Conservation (phyloP, 2,329 filamentous ascomycete species). For the Diaporthe ilicicola region DNA sequence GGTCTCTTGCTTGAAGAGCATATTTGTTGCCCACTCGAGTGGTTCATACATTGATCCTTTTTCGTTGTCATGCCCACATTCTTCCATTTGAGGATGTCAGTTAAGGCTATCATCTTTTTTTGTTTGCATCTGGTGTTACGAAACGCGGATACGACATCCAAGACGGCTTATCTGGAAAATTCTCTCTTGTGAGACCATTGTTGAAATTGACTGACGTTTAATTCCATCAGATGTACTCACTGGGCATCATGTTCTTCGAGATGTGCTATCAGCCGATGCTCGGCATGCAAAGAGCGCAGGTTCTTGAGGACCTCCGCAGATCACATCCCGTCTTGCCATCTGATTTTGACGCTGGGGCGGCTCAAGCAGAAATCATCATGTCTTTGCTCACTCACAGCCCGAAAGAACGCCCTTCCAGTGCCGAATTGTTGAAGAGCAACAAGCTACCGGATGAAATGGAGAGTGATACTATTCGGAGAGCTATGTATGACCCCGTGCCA, state of each 20-base stretch:
- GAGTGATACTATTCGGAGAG: slow-evolving; percentile 87
- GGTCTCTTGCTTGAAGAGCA: background rate
- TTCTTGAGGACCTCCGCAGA: slow-evolving; percentile 74
- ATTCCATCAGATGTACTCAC: slow-evolving; percentile 80
- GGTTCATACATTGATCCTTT: background rate
- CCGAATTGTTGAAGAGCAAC: slow-evolving; percentile 83
- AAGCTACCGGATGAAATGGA: slow-evolving; percentile 92
- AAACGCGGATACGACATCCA: too few species aligned
- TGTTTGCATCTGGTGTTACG: background rate
- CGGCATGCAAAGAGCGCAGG: slow-evolving; percentile 70
- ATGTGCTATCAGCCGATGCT: slow-evolving; percentile 80
- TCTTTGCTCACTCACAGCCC: slow-evolving; percentile 85
- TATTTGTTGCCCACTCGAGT: background rate
- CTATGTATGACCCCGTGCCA: slow-evolving; percentile 56
- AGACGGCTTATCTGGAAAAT: background rate
- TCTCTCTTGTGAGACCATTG: background rate
- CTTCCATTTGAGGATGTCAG: background rate
- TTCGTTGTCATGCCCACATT: background rate
- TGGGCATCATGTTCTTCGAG: slow-evolving; percentile 98
- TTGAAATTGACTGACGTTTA: slow-evolving; percentile 30
- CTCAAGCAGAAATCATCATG: slow-evolving; percentile 80
- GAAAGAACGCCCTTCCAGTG: slow-evolving; percentile 81
- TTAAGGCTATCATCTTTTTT: background rate
- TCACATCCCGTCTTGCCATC: slow-evolving; percentile 74
- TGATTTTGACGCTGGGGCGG: slow-evolving; percentile 77